Conservation (phyloP, 306 rosid genomes). For the Luffa aegyptiaca region DNA sequence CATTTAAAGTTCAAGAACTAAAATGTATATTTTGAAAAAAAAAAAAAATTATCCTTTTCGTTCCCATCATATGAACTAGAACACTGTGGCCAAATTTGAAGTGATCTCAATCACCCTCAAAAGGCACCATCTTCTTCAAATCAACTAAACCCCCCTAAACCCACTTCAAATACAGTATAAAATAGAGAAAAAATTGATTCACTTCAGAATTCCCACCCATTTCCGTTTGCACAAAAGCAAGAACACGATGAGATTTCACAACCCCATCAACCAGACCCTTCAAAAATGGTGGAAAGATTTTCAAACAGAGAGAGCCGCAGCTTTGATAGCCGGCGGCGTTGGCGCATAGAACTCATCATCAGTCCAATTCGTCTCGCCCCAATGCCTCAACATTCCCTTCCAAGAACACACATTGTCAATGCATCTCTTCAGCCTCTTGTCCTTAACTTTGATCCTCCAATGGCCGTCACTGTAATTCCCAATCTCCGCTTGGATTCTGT, state of each 20-base stretch:
- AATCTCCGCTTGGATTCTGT: slow-evolving; percentile 59
- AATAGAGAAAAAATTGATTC: not conserved
- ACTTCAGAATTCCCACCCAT: not conserved
- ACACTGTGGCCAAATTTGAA: not conserved
- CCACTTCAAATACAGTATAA: not conserved
- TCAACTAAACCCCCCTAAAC: not conserved
- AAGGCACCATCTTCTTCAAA: not conserved
- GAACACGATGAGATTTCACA: not conserved
- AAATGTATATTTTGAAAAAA: not conserved
- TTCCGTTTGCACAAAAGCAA: not conserved
- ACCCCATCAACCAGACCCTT: not conserved
- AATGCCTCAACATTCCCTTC: slow-evolving; percentile 82
- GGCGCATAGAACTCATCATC: slow-evolving; percentile 39
- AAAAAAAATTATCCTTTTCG: not conserved
- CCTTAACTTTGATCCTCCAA: slow-evolving; percentile 58
- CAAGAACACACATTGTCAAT: slow-evolving; percentile 65
- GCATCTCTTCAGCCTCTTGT: slow-evolving; percentile 53
- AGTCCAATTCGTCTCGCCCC: slow-evolving; percentile 99
- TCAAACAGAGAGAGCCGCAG: slow-evolving; percentile 13
- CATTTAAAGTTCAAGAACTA: no score
- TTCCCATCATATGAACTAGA: not conserved
- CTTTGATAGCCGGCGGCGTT: slow-evolving; percentile 42
- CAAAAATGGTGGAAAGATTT: not conserved
- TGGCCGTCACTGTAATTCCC: slow-evolving; percentile 74
- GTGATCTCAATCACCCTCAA: not conserved